Base-by-base conservation (phyloP, 768 basidiomycete species). In the Pleurotus cornucopiae region DNA sequence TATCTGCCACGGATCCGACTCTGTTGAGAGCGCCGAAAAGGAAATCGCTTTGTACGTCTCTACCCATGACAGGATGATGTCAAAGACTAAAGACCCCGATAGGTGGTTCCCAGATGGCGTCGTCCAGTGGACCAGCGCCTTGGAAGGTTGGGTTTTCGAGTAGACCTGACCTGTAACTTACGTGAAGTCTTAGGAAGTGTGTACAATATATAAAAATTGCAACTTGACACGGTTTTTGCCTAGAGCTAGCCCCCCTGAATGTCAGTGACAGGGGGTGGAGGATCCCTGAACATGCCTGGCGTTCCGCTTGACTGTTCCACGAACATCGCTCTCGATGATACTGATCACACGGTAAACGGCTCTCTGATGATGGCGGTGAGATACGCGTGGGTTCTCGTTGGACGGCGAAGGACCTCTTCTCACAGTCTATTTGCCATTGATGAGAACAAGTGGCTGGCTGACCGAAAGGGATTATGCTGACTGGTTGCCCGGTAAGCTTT, bases 31-130 rank as follows among this genome's bases (percentile, higher is more conserved):
- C 63, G 91, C 91, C 37, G 84, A 98, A 73, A 94, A 95, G 79
- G 96, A 99, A 77, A 98, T 99, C 65, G 76, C 75, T 43, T 85
- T 99, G 89, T 96, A 62, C 65, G 90, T 77, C 18, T 34, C 40
- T 51, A 34, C 11, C 30, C 2, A 9, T 34, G 30, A 34, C 11
- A 11, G 4, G 9, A 34, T 34, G 30, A 9, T 34, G 30, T 11
- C 9, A 9, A 34, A 34, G 30, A 34, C 30, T 34, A 11, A 34
- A 3, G 30, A 34, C 11, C 30, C 9, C 9, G 30, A 25, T 59
- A 93, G 91, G 64, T 95, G 93, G 93, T 95, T 94, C 91, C 88
- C 91, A 34, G 91, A 94, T 69, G 90, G 91, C 55, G 71, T 83
- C 55, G 70, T 82, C 58, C 86, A 91, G 74, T 93, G 89, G 74